Evolutionary conservation across 2,329 filamentous ascomycete species (phyloP).

Genomic region (Zymoseptoria pseudotritici): DNA sequence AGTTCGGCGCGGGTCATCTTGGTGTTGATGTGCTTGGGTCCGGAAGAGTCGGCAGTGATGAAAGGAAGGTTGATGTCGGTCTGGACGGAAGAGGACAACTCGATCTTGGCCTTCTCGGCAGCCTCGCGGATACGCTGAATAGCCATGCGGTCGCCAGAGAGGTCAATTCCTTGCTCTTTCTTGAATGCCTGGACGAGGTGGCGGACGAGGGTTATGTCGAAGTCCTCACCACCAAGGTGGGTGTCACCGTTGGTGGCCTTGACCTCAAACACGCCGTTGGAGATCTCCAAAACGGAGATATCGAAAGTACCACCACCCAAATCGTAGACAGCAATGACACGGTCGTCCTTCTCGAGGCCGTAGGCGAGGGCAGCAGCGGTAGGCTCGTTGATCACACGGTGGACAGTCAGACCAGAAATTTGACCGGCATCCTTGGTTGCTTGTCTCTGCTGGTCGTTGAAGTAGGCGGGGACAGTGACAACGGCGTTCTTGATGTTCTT

Average conservation of each 20-base stretch:
- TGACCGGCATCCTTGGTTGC: slow-evolving; percentile 97
- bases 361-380: slow-evolving; percentile 94
- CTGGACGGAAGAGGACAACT: slow-evolving; percentile 87
- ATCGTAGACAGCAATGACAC: slow-evolving; percentile 92
- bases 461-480: slow-evolving; percentile 94
- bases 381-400: slow-evolving; percentile 96
- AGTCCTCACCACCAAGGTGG: slow-evolving; percentile 96
- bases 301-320: slow-evolving; percentile 98
- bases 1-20: slow-evolving; percentile 91
- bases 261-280: slow-evolving; percentile 97
- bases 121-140: slow-evolving; percentile 98
- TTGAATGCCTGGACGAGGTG: slow-evolving; percentile 94
- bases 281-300: slow-evolving; percentile 96
- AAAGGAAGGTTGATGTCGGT: slow-evolving; percentile 98
- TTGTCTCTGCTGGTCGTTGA: slow-evolving; percentile 97
- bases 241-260: slow-evolving; percentile 99
- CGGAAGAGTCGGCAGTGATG: slow-evolving; percentile 92
- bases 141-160: slow-evolving; percentile 90
- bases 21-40: slow-evolving; percentile 96
- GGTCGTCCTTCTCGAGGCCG: slow-evolving; percentile 91
- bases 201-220: slow-evolving; percentile 89
- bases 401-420: slow-evolving; percentile 90
- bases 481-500: slow-evolving; percentile 92
- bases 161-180: slow-evolving; percentile 86
- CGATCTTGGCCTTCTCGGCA: slow-evolving; percentile 98